Percentiles rank a stretch among this genome's conserved stretches.
Conservation (phyloP, 345 rosid species). For the Eucalyptus tenuipes region DNA sequence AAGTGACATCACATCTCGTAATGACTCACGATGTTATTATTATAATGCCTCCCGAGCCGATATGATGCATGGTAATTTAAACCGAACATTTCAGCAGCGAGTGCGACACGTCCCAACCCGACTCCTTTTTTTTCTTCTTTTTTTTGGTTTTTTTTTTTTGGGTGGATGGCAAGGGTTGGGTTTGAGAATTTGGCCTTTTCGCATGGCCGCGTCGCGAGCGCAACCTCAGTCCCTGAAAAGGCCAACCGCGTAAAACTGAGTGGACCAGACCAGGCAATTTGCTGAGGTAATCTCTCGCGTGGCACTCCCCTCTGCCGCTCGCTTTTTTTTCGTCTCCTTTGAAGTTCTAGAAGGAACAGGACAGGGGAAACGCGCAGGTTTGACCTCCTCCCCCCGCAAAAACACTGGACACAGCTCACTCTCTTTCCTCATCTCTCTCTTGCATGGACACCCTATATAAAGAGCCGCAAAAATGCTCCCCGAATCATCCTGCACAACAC, state of each 20-base stretch:
- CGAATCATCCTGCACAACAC: neutral
- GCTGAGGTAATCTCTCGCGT: neutral
- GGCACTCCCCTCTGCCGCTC: neutral
- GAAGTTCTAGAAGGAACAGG: neutral
- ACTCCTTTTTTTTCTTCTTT: no score
- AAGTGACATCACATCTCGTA: rapidly evolving
- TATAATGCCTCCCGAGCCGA: neutral
- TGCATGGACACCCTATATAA: neutral
- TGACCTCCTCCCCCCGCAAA: neutral
- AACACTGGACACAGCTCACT: neutral
- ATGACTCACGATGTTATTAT: neutral
- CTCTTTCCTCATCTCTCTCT: neutral
- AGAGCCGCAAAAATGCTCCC: neutral
- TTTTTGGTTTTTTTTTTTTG: rapidly evolving
- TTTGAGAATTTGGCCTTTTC: neutral
- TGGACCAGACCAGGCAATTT: neutral
- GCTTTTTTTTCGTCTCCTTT: neutral
- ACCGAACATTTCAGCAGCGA: neutral
- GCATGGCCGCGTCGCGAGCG: neutral
- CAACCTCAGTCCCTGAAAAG: neutral
- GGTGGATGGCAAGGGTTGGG: neutral
- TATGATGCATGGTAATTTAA: neutral
- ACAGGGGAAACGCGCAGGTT: neutral
- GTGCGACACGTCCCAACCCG: neutral
- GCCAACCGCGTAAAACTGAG: neutral